These are phyloP conservation scores for Paxillus rubicundulus DNA, from an alignment of 768 basidiomycete genomes.

Conservation along the genomic window DNA sequence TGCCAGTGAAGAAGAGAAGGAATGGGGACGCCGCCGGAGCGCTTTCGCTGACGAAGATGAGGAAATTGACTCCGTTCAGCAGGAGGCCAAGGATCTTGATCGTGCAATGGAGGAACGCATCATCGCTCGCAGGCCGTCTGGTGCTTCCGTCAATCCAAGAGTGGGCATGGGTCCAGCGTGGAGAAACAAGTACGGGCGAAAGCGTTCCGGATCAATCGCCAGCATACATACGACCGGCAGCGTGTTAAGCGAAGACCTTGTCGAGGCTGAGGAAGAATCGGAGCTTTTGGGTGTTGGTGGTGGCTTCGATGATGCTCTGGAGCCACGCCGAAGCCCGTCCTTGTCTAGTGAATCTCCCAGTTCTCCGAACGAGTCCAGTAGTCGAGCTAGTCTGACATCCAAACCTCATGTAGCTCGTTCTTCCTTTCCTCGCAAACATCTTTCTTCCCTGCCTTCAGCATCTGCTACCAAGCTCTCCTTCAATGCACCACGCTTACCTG, in stretches of 20 bases:
- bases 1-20: slow-evolving; percentile 67
- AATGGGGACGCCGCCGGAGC: slow-evolving; percentile 71
- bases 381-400: slow-evolving; percentile 21
- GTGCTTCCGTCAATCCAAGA: slow-evolving; percentile 61
- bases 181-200: slow-evolving; percentile 66
- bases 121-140: slow-evolving; percentile 69
- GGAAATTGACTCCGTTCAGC: slow-evolving; percentile 59
- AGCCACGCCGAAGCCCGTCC: slow-evolving; percentile 34
- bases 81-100: slow-evolving; percentile 80
- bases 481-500: slow-evolving; percentile 36
- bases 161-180: slow-evolving; percentile 67
- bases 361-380: slow-evolving; percentile 32
- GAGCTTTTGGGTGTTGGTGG: slow-evolving; percentile 68
- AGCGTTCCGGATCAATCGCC: slow-evolving; percentile 73
- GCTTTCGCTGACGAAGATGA: slow-evolving; percentile 44
- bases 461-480: slow-evolving; percentile 61
- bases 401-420: slow-evolving; percentile 16
- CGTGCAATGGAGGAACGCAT: slow-evolving; percentile 86
- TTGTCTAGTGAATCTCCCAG: slow-evolving; percentile 35
- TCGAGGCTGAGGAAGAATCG: slow-evolving; percentile 80
- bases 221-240: slow-evolving; percentile 67
- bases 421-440: slow-evolving; percentile 1
- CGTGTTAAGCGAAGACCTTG: slow-evolving; percentile 72
- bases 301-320: slow-evolving; percentile 48
- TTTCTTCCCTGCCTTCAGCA: slow-evolving; percentile 47